Evolutionary conservation across 345 rosid species (phyloP).

Genomic region (Heritiera littoralis): DNA sequence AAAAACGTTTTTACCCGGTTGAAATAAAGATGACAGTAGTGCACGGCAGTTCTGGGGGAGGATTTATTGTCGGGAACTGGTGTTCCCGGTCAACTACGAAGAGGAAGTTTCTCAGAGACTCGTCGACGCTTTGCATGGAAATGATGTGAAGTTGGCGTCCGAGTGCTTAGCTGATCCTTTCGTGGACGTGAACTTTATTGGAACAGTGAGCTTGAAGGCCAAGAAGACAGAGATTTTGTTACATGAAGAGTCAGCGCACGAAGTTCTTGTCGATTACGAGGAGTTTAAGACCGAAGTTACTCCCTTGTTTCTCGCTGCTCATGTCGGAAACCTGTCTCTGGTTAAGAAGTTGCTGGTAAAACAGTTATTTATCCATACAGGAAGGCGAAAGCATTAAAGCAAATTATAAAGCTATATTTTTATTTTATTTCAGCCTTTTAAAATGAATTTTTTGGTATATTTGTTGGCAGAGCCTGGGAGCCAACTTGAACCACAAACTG

Average conservation of each 20-base stretch:
- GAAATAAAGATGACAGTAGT: background rate
- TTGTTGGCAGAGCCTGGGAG: conserved; percentile 51
- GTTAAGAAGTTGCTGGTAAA: conserved; percentile 61
- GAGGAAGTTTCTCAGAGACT: conserved; percentile 62
- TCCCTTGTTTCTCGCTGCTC: conserved; percentile 64
- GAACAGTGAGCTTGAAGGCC: conserved; percentile 55
- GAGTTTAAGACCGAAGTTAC: conserved; percentile 72
- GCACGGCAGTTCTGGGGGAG: background rate
- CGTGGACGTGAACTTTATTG: conserved; percentile 59
- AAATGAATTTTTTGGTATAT: background rate
- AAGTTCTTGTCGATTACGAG: conserved; percentile 50
- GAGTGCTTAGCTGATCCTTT: conserved; percentile 51
- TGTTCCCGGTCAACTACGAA: conserved; percentile 35
- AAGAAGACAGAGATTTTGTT: conserved; percentile 51
- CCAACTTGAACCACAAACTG: conserved; percentile 55
- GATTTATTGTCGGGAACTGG: conserved; percentile 13
- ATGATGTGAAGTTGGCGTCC: conserved; percentile 39
- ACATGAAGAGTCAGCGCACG: conserved; percentile 47
- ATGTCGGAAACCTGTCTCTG: conserved; percentile 52
- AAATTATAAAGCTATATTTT: background rate
- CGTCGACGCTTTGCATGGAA: conserved; percentile 46
- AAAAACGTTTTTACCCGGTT: background rate
- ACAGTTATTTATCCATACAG: background rate
- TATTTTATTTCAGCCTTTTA: background rate
- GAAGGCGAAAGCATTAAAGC: background rate